Evolutionary conservation across 495 filamentous ascomycete genomes (phyloP).

Genomic region (Trichocladium antarcticum): DNA sequence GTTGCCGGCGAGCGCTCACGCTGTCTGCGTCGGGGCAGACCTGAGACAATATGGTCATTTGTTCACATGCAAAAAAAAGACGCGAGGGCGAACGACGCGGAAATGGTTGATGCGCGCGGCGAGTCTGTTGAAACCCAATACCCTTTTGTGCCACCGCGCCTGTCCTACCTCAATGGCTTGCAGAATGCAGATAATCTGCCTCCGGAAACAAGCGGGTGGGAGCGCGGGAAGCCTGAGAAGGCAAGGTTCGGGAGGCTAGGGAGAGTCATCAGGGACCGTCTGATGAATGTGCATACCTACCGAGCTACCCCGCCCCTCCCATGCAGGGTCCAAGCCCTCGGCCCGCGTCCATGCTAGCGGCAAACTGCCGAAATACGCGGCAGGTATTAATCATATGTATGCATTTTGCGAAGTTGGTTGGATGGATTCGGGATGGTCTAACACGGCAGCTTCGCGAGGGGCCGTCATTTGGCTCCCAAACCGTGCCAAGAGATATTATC

Average conservation of each 20-base stretch:
- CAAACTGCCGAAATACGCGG: neutral
- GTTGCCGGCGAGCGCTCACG: slow-evolving; percentile 13
- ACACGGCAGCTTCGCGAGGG: neutral
- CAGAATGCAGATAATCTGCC: neutral
- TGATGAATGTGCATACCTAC: neutral
- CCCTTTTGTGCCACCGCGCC: neutral
- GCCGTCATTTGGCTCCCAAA: neutral
- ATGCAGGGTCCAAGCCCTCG: slow-evolving; percentile 3
- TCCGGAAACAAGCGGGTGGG: neutral
- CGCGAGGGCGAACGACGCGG: neutral
- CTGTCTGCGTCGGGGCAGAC: slow-evolving; percentile 18
- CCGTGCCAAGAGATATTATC: neutral
- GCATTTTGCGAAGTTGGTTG: neutral
- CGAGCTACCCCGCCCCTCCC: slow-evolving; percentile 4
- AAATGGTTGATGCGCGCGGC: neutral
- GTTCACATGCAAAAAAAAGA: slow-evolving; percentile 12
- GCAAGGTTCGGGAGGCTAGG: too few relatives aligned
- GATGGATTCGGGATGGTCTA: neutral
- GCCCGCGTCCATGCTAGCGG: neutral
- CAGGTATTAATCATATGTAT: too few relatives aligned
- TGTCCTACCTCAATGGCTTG: slow-evolving; percentile 2
- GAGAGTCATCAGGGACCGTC: too few relatives aligned
- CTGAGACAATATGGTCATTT: slow-evolving; percentile 13
- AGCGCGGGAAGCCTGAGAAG: neutral
- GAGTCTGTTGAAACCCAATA: neutral